Base-by-base conservation (phyloP, 2,329 filamentous ascomycete genomes). In the Botryotinia narcissicola region DNA sequence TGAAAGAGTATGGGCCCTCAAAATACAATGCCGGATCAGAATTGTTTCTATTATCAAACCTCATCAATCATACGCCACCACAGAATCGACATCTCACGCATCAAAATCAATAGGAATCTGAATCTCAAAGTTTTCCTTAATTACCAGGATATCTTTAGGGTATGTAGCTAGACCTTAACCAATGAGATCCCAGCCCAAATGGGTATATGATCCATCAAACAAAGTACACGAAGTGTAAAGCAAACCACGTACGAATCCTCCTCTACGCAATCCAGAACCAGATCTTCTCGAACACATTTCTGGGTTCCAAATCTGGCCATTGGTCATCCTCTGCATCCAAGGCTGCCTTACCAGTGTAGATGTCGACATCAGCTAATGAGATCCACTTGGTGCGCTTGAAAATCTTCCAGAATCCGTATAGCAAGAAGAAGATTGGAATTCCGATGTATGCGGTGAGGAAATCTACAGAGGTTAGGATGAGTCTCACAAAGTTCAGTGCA, bases 381-480 rank as follows among this genome's bases (percentile, higher is more conserved):
- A 79, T 74, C 63, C 70, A 75, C 71, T 85, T 88, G 0, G 91
- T 93, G 79, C 85, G 87, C 81, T 92, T 90, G 73, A 90, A 77
- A 10, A 93, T 44, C 81, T 95, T 96, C 90, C 92, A 95, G 9
- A 87, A 88, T 4, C 91, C 60, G 80, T 88, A 95, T 3, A 95
- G 83, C 0, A 90, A 76, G 0, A 92, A 92, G 79, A 93, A 93
- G 2, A 94, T 82, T 8, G 87, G 87, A 69, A 95, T 87, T 86
- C 93, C 93, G 67, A 90, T 89, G 81, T 95, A 95, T 4, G 84
- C 86, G 81, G 94, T 93, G 42, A 95, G 81, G 80, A 95, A 96
- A 10, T 87, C 89, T 10, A 90, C 0, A 92, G 80, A 74, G 89
- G 86, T 93, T 92, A 95, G 7, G 86, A 32, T 59, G 6, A 40